A percentile compares a stretch with the other conserved stretches of the same genome.
Evolutionary conservation across 1,139 yeast genomes (phyloP).

Genomic region (Pichia sp.): DNA sequence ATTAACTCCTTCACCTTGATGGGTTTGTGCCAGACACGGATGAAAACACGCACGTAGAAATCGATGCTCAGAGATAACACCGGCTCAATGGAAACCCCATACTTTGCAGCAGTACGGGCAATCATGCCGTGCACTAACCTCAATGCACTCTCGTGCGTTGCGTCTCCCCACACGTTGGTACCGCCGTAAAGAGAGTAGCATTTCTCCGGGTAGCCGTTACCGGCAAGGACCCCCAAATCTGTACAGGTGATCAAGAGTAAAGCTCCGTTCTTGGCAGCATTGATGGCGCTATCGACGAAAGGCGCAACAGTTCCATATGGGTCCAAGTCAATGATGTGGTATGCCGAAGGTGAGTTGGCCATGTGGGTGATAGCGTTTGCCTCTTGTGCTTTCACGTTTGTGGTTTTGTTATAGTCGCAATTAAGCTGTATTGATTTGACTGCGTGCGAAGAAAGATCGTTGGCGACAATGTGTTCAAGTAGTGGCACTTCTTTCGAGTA

Average conservation of each 20-base stretch:
- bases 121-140: constrained; percentile 76
- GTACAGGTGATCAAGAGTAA: constrained; percentile 88
- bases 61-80: constrained; percentile 80
- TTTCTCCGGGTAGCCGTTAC: constrained; percentile 93
- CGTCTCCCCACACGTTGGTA: constrained; percentile 70
- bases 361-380: constrained; percentile 88
- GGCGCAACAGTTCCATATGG: constrained; percentile 98
- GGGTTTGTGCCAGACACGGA: constrained; percentile 74
- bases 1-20: constrained; percentile 71
- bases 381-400: constrained; percentile 56
- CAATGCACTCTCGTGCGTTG: constrained; percentile 90
- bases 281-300: constrained; percentile 85
- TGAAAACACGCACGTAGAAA: constrained; percentile 83
- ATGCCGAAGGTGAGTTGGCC: constrained; percentile 44
- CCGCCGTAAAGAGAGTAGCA: constrained; percentile 97
- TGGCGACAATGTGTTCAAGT: constrained; percentile 71
- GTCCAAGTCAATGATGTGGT: constrained; percentile 87
- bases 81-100: constrained; percentile 85
- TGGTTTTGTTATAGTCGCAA: constrained; percentile 59
- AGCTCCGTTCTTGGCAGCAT: constrained; percentile 77
- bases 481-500: constrained; percentile 86
- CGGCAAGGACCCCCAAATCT: constrained; percentile 92
- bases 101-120: constrained; percentile 81
- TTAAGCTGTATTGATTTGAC: constrained; percentile 77
- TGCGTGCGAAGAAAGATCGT: constrained; percentile 82